Evolutionary conservation across 106 monocot genomes (phyloP).

Genomic region (Gastrodia elata): DNA sequence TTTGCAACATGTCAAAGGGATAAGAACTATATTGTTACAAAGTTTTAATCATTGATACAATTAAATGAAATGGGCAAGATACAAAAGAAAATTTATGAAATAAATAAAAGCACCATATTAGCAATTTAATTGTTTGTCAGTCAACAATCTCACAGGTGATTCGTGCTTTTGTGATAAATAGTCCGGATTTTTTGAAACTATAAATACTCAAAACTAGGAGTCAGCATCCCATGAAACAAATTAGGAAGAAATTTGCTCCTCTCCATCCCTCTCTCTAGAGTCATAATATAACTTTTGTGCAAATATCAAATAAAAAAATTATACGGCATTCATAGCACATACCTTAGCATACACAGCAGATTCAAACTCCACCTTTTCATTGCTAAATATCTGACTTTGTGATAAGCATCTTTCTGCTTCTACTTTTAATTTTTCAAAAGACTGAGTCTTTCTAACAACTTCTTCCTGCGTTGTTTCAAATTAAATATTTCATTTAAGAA

Average conservation of each 20-base stretch:
- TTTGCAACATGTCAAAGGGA: too few relatives aligned
- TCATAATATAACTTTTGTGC: not conserved
- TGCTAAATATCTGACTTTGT: slow-evolving; percentile 69
- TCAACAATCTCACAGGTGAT: too few relatives aligned
- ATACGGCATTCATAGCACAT: slow-evolving; percentile 9
- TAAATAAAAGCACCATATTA: too few relatives aligned
- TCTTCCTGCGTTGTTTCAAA: slow-evolving; percentile 48
- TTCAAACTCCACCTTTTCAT: slow-evolving; percentile 76
- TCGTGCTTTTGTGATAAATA: too few relatives aligned
- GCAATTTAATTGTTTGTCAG: too few relatives aligned
- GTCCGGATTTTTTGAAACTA: too few relatives aligned
- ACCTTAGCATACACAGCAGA: slow-evolving; percentile 71
- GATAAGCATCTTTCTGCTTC: slow-evolving; percentile 82
- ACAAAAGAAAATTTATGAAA: too few relatives aligned
- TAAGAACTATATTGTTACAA: too few relatives aligned
- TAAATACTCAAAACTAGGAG: too few relatives aligned
- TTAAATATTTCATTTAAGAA: not conserved
- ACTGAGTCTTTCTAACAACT: slow-evolving; percentile 66
- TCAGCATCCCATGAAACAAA: not conserved
- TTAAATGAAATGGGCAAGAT: too few relatives aligned
- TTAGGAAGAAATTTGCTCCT: not conserved
- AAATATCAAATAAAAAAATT: slow-evolving; percentile 4
- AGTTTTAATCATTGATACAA: too few relatives aligned
- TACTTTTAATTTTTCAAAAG: slow-evolving; percentile 61
- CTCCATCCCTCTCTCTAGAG: not conserved